Evolutionary conservation across 805 yeast genomes (phyloP), one percentile per base, ranked within the genome.

Genomic region (Debaryomyces maramus): DNA sequence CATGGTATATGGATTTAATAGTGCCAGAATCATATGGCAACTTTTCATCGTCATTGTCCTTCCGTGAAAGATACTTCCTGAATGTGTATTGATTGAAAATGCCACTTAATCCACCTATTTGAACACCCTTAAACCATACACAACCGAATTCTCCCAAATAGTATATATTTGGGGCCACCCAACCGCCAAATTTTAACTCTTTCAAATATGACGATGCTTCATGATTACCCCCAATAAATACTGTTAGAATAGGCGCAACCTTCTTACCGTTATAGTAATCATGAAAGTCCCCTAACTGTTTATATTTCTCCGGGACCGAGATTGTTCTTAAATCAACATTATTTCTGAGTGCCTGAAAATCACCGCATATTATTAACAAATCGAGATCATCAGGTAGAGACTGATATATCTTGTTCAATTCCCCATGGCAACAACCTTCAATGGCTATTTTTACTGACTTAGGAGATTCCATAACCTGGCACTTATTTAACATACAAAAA

Each of bases 181-280:
- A 93, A 0, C 99, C 99, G 9, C 99, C 99, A 57, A 73, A 76
- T 43, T 77, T 78, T 42, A 90, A 63, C 50, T 85, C 88, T 44
- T 76, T 67, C 46, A 93, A 56, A 56, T 85, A 87, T 43, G 82
- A 79, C 42, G 95, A 86, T 3, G 93, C 81, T 56, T 93, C 99
- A 55, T 93, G 99, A 61, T 93, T 93, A 0, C 99, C 99, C 3
- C 99, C 98, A 30, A 93, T 79, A 49, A 91, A 85, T 0, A 93
- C 50, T 0, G 98, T 91, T 22, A 80, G 61, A 1, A 84, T 71
- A 0, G 97, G 96, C 0, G 96, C 96, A 20, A 38, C 59, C 34
- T 63, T 67, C 14, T 52, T 47, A 1, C 91, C 88, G 1, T 55
- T 56, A 53, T 86, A 87, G 58, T 89, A 91, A 17, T 75, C 65